Percentiles rank a stretch among this genome's conserved stretches.
Evolutionary conservation across 2,329 filamentous ascomycete species (phyloP).

Genomic region (Penicillium frequentans): DNA sequence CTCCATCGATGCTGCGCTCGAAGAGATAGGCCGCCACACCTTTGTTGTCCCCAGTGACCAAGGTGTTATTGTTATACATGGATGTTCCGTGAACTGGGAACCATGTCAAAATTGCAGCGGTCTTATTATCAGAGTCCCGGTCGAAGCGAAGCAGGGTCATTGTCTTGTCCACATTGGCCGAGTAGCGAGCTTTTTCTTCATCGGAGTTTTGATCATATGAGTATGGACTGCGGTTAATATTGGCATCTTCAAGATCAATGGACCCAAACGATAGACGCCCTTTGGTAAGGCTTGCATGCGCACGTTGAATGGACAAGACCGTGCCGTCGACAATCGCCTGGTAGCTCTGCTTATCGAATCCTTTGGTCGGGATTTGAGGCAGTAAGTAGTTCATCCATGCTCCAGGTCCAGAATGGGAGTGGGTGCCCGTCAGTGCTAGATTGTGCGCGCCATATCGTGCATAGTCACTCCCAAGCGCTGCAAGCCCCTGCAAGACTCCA

Average conservation of each 20-base stretch:
- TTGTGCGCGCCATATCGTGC: slow-evolving; percentile 75
- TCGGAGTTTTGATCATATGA: slow-evolving; percentile 85
- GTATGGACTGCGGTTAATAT: slow-evolving; percentile 85
- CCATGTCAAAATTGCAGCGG: slow-evolving; percentile 82
- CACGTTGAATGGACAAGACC: slow-evolving; percentile 75
- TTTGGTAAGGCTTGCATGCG: slow-evolving; percentile 69
- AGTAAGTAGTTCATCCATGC: slow-evolving; percentile 94
- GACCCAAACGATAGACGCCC: slow-evolving; percentile 71
- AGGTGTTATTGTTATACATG: slow-evolving; percentile 85
- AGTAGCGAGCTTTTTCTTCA: slow-evolving; percentile 70
- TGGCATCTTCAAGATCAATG: slow-evolving; percentile 70
- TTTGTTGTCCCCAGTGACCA: slow-evolving; percentile 94
- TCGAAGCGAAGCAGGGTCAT: slow-evolving; percentile 79
- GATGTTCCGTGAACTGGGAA: slow-evolving; percentile 92
- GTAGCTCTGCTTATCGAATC: slow-evolving; percentile 85
- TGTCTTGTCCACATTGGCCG: slow-evolving; percentile 67
- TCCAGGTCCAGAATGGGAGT: slow-evolving; percentile 87
- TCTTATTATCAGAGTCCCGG: slow-evolving; percentile 70
- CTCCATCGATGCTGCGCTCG: slow-evolving; percentile 65
- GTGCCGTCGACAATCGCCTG: slow-evolving; percentile 85
- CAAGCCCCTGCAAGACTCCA: slow-evolving; percentile 78
- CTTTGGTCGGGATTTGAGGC: slow-evolving; percentile 83
- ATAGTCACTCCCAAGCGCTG: slow-evolving; percentile 69
- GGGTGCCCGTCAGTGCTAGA: slow-evolving; percentile 85
- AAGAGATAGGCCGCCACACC: slow-evolving; percentile 85